Percentiles rank a stretch among this genome's conserved stretches.
Conservation (phyloP, 306 rosid genomes). For the Lagenaria siceraria region DNA sequence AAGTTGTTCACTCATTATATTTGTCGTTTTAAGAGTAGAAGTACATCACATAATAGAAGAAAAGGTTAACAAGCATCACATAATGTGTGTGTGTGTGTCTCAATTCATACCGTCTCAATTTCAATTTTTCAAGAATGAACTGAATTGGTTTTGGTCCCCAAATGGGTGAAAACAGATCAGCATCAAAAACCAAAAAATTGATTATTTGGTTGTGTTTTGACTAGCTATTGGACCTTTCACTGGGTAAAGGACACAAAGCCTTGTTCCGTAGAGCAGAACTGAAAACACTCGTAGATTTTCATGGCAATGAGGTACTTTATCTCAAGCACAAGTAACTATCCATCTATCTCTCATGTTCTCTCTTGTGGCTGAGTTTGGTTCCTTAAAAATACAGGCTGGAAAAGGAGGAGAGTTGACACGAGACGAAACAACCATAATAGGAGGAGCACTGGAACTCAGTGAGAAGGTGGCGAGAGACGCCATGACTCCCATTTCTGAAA, state of each 20-base stretch:
- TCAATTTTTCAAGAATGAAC: background rate
- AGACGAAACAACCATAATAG: slow-evolving; percentile 66
- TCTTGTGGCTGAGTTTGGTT: background rate
- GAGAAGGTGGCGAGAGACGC: slow-evolving; percentile 55
- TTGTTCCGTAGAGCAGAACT: slow-evolving; percentile 71
- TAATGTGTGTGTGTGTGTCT: background rate
- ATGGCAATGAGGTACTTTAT: slow-evolving; percentile 62
- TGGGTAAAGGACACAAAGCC: slow-evolving; percentile 48
- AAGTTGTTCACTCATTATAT: background rate
- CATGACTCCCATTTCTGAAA: slow-evolving; percentile 63
- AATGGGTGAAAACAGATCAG: background rate
- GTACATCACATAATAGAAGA: background rate
- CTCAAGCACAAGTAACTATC: background rate
- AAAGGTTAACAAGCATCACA: background rate
- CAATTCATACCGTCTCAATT: background rate
- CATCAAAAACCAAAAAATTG: background rate
- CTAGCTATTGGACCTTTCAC: slow-evolving; percentile 49
- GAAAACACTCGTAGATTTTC: slow-evolving; percentile 55
- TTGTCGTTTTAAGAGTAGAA: background rate
- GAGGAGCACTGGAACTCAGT: slow-evolving; percentile 68
- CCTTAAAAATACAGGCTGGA: slow-evolving; percentile 42
- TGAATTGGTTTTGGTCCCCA: background rate
- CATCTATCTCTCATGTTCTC: background rate
- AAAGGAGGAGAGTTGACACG: slow-evolving; percentile 78
- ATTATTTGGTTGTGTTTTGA: background rate